phyloP scores from a whole-genome alignment of 2,329 filamentous ascomycete genomes.

The Apiospora arundinis region DNA sequence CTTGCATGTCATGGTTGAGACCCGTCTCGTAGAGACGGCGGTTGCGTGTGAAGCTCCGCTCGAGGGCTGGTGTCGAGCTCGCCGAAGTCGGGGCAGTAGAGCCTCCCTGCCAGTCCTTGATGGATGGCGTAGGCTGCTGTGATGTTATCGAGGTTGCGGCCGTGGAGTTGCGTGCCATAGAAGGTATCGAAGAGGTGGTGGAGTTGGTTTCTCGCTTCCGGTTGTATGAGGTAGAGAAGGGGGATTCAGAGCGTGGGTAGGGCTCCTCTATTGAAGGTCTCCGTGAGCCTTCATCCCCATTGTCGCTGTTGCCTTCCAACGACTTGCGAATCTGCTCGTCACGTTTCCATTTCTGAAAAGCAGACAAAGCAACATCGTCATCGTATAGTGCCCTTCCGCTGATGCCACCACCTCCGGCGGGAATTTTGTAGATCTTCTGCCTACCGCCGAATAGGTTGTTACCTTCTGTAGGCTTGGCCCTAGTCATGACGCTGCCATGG shows the following conservation, averaged over 20 bases:
- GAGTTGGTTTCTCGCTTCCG: conserved; percentile 86
- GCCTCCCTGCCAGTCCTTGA: conserved; percentile 57
- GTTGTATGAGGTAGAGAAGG: conserved; percentile 68
- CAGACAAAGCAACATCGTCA: conserved; percentile 81
- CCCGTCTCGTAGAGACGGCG: conserved; percentile 84
- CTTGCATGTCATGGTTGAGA: conserved; percentile 78
- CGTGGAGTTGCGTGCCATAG: conserved; percentile 77
- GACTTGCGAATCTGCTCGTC: conserved; percentile 60
- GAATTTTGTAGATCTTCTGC: conserved; percentile 93
- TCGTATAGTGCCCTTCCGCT: conserved; percentile 78
- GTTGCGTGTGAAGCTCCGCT: conserved; percentile 72
- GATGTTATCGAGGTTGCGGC: conserved; percentile 90
- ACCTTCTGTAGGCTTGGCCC: conserved; percentile 82
- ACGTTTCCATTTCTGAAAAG: conserved; percentile 79
- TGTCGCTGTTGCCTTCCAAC: conserved; percentile 47
- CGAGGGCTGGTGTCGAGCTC: conserved; percentile 52
- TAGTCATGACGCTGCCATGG: conserved; percentile 78
- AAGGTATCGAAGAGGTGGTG: conserved; percentile 74
- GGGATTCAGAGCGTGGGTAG: conserved; percentile 58
- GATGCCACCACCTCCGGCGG: conserved; percentile 58
- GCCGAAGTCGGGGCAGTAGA: conserved; percentile 45
- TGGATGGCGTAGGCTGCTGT: conserved; percentile 59
- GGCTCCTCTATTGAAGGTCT: conserved; percentile 46
- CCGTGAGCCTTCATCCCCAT: conserved; percentile 43
- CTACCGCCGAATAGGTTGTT: conserved; percentile 94